Percentiles rank a stretch among this genome's conserved stretches.
phyloP scores from a whole-genome alignment of 2,329 filamentous ascomycete genomes.

The Pseudocercospora macadamiae region DNA sequence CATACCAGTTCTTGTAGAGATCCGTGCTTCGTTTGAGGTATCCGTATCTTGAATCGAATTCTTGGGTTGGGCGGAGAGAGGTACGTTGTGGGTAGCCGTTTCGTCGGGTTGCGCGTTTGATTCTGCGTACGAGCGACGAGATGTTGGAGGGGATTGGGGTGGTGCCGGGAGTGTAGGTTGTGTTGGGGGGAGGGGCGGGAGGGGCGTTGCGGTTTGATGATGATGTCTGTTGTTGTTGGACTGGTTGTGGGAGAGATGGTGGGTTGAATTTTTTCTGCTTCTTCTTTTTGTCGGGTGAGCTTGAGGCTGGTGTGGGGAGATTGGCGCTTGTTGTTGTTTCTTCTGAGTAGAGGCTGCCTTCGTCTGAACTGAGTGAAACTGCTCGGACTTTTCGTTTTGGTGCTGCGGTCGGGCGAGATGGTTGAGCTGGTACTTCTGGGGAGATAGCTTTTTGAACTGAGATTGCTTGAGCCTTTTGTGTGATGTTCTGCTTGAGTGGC shows the following conservation, averaged over 20 bases:
- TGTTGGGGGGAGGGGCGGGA: not conserved
- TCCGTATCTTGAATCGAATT: not conserved
- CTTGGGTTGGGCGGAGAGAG: not conserved
- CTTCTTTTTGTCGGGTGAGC: too few species aligned
- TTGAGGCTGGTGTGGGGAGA: not conserved
- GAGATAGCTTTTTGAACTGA: too few species aligned
- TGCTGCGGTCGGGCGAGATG: not conserved
- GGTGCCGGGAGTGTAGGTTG: not conserved
- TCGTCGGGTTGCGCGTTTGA: not conserved
- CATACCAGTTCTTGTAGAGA: slow-evolving; percentile 10
- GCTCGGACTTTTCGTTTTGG: not conserved
- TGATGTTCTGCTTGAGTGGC: too few species aligned
- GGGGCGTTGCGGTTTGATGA: not conserved
- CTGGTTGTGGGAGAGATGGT: not conserved
- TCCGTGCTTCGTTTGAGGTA: not conserved
- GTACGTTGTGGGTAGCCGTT: not conserved
- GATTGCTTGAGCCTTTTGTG: too few species aligned
- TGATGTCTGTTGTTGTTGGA: not conserved
- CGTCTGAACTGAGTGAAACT: not conserved
- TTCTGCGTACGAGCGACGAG: not conserved
- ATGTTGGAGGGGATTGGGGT: not conserved
- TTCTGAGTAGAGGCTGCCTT: not conserved
- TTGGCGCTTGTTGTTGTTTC: not conserved
- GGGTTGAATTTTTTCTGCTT: not conserved
- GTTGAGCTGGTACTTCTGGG: not conserved